phyloP scores from a whole-genome alignment of 2,329 filamentous ascomycete species.

The Colletotrichum sp. region DNA sequence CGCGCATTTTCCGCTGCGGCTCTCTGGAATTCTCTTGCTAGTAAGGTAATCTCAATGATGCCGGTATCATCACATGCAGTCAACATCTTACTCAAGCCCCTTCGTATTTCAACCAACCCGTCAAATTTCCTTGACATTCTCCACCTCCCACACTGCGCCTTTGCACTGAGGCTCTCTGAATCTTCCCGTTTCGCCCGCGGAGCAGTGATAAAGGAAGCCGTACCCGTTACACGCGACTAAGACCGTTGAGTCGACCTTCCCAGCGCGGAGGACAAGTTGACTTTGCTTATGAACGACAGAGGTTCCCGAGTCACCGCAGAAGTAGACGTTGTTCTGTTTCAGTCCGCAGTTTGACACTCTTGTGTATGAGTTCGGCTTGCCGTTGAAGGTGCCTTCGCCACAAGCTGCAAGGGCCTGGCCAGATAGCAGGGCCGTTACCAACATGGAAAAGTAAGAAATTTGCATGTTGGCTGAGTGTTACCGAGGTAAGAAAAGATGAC shows the following conservation, averaged over 20 bases:
- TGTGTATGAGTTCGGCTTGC: neutral
- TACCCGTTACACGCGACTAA: neutral
- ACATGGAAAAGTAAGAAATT: neutral
- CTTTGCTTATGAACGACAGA: neutral
- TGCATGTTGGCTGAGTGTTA: neutral
- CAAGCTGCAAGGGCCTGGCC: neutral
- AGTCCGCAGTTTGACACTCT: neutral
- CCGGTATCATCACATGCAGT: neutral
- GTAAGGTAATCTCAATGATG: neutral
- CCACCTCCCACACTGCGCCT: neutral
- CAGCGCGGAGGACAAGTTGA: neutral
- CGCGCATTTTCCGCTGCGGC: neutral
- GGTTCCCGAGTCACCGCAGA: neutral
- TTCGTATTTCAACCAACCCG: neutral
- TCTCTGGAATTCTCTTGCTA: neutral
- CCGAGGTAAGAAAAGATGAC: fast-evolving
- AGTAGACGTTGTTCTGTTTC: neutral
- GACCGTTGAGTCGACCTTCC: neutral
- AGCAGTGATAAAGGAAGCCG: neutral
- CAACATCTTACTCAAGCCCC: neutral
- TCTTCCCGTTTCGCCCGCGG: neutral
- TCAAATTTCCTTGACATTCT: neutral
- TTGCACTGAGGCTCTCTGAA: neutral
- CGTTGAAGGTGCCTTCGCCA: neutral
- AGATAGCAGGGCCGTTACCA: neutral